phyloP scores from a whole-genome alignment of 768 basidiomycete species.

The Gautieria morchelliformis region DNA sequence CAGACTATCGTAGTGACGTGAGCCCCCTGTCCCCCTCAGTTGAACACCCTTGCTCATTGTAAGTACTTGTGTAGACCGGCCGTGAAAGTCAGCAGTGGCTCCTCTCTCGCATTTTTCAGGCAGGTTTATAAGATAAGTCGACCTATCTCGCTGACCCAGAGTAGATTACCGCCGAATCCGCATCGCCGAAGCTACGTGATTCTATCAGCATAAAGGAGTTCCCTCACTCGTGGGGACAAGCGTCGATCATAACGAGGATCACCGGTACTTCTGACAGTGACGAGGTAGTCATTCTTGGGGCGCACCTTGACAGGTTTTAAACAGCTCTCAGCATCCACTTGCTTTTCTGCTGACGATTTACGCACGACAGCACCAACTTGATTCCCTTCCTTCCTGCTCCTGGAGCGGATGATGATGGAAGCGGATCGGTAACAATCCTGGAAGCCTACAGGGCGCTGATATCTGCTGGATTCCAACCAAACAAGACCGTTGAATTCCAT shows the following conservation, averaged over 20 bases:
- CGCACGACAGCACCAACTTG: constrained; percentile 46
- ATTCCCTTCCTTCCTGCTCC: constrained; percentile 74
- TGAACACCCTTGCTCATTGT: constrained; percentile 12
- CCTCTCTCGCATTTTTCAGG: constrained; percentile 55
- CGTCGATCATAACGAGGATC: constrained; percentile 66
- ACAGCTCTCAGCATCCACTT: not conserved
- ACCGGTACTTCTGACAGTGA: constrained; percentile 57
- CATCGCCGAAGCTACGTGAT: constrained; percentile 43
- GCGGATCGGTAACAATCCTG: constrained; percentile 70
- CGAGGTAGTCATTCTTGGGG: constrained; percentile 58
- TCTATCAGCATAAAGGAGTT: constrained; percentile 65
- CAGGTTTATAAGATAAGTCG: constrained; percentile 6
- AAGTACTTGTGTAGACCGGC: constrained; percentile 44
- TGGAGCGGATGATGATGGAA: constrained; percentile 61
- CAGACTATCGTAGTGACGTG: constrained; percentile 55
- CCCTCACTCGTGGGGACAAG: constrained; percentile 77
- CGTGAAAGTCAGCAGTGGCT: constrained; percentile 74
- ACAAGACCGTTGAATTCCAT: constrained; percentile 64
- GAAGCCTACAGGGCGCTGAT: constrained; percentile 69
- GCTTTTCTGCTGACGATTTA: not conserved
- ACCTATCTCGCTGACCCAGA: not conserved
- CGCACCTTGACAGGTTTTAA: constrained; percentile 72
- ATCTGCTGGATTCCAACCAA: constrained; percentile 56
- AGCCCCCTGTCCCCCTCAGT: constrained; percentile 5
- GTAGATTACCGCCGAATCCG: constrained; percentile 57